Evolutionary conservation across 768 basidiomycete genomes (phyloP).

Genomic region (Chiua virens): DNA sequence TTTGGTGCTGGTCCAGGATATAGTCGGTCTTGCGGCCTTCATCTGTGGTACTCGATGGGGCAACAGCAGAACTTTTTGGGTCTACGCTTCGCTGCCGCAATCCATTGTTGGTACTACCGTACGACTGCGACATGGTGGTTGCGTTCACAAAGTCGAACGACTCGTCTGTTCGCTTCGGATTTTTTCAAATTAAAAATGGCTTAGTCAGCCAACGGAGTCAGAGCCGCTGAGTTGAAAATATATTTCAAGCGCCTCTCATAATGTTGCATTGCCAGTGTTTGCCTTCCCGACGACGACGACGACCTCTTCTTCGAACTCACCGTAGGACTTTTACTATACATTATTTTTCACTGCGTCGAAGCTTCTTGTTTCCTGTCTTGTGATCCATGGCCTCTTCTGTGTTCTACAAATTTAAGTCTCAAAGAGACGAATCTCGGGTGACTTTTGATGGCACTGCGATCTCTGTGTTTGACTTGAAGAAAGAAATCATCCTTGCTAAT

Average conservation of each 20-base stretch:
- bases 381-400: conserved; percentile 83
- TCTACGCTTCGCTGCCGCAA: conserved; percentile 33
- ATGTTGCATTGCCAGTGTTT: conserved; percentile 3
- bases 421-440: conserved; percentile 91
- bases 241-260: conserved; percentile 24
- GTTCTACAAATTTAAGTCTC: conserved; percentile 97
- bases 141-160: conserved; percentile 11
- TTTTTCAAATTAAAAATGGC: conserved; percentile 10
- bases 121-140: conserved; percentile 29
- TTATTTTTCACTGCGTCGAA: conserved; percentile 15
- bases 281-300: conserved; percentile 21
- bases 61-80: conserved; percentile 11
- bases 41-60: conserved; percentile 47
- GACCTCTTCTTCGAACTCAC: conserved; percentile 4
- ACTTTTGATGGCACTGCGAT: conserved; percentile 99
- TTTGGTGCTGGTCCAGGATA: conserved; percentile 67
- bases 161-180: background rate
- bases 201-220: conserved; percentile 15
- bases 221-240: conserved; percentile 5
- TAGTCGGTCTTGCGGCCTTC: conserved; percentile 75
- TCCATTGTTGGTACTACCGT: conserved; percentile 21
- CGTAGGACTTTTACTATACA: conserved; percentile 25
- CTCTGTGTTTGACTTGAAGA: conserved; percentile 98
- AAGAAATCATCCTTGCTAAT: conserved; percentile 95
- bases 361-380: conserved; percentile 12